phyloP scores from a whole-genome alignment of 2,329 filamentous ascomycete species.

The Talaromyces sp. region DNA sequence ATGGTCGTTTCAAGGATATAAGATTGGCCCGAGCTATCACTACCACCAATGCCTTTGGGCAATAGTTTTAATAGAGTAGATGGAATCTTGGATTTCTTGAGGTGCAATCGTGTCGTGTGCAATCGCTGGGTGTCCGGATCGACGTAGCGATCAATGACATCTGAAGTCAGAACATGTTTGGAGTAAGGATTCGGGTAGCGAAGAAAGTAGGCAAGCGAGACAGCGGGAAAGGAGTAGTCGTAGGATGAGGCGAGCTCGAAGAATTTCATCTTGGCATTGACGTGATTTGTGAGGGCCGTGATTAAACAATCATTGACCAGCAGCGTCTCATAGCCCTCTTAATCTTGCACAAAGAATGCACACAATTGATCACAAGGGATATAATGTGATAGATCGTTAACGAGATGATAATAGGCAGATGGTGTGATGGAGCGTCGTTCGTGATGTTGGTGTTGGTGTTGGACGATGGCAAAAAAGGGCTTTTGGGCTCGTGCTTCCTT shows the following conservation, averaged over 20 bases:
- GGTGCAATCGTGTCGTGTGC: slow-evolving; percentile 57
- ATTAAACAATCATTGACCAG: slow-evolving; percentile 4
- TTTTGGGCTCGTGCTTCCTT: slow-evolving; percentile 12
- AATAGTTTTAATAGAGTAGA: slow-evolving; percentile 57
- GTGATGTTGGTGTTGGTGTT: not conserved
- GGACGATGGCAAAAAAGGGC: slow-evolving; percentile 11
- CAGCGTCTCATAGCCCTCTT: slow-evolving; percentile 5
- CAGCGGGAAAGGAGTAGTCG: slow-evolving; percentile 61
- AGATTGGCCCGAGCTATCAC: slow-evolving; percentile 54
- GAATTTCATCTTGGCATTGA: slow-evolving; percentile 44
- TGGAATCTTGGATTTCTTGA: slow-evolving; percentile 60
- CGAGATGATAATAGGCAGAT: not conserved
- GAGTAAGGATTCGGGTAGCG: slow-evolving; percentile 65
- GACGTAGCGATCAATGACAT: slow-evolving; percentile 60
- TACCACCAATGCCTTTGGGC: slow-evolving; percentile 55
- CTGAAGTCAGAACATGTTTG: slow-evolving; percentile 60
- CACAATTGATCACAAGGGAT: not conserved
- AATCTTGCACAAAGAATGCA: not conserved
- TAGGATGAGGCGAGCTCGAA: slow-evolving; percentile 55
- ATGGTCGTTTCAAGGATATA: slow-evolving; percentile 60
- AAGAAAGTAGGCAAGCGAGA: slow-evolving; percentile 63
- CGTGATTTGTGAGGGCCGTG: not conserved
- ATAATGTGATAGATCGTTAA: not conserved
- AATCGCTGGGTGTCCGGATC: slow-evolving; percentile 56
- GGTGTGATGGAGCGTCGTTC: not conserved